Base-by-base conservation (phyloP, 129 eudicot genomes). In the Helianthus annuus region DNA sequence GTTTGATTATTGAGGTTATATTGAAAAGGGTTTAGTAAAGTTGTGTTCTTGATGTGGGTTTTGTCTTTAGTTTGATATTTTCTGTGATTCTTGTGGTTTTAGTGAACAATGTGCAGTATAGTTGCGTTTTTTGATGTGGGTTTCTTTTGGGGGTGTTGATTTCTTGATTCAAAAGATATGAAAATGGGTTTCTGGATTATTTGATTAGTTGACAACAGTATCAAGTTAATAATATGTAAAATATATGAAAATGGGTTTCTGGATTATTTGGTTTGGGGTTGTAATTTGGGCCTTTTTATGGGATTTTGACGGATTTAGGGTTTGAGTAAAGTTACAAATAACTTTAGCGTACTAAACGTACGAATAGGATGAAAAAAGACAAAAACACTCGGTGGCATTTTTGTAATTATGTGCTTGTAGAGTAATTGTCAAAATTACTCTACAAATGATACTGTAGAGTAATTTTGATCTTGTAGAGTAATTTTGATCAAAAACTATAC, bases 261-360 rank as follows among this genome's bases (percentile, higher is more conserved):
- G 22, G 22, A 19, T 19, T 19, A 19, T 19, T 19, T 19, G 60
- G 38, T 61, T 38, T 62, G 27, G 39, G 15, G 48, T 73, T 1
- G 34, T 16, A 54, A 16, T 54, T 54, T 54, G 59, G 24, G 68
- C 22, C 0, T 53, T 3, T 58, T 67, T 54, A 10, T 73, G 40
- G 53, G 17, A 32, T 58, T 39, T 76, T 68, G 63, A 46, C 46
- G 64, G 75, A 59, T 76, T 42, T 42, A 57, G 19, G 57, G 74
- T 39, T 64, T 75, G n/a, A n/a, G n/a, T n/a, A n/a, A n/a, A n/a
- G n/a, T n/a, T n/a, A n/a, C n/a, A n/a, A n/a, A n/a, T n/a, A n/a
- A n/a, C n/a, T n/a, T n/a, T n/a, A n/a, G n/a, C n/a, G n/a, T n/a
- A n/a, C n/a, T n/a, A n/a, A n/a, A n/a, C n/a, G n/a, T n/a, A n/a